Conservation (phyloP, 1,139 yeast genomes). For the Saccharomyces hybrid region DNA sequence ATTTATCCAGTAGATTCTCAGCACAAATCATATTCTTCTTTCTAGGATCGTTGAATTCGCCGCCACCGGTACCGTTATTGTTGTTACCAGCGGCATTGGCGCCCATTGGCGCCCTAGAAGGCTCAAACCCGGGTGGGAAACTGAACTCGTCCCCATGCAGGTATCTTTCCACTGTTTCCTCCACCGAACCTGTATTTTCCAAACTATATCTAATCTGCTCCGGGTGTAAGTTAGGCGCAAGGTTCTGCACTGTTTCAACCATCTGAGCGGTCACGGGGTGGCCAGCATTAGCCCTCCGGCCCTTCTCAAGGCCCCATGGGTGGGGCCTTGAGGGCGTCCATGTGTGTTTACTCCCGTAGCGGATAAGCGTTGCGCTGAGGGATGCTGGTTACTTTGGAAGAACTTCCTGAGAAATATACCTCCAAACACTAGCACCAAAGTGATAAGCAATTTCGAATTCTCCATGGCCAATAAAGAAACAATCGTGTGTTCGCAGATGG, state of each 20-base stretch:
- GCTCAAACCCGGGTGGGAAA: constrained; percentile 43
- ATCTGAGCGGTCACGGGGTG: constrained; percentile 53
- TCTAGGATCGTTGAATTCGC: constrained; percentile 21
- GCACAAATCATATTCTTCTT: constrained; percentile 27
- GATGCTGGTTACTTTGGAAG: background rate
- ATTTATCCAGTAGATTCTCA: constrained; percentile 27
- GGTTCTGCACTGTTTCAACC: constrained; percentile 73
- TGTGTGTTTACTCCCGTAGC: constrained; percentile 2
- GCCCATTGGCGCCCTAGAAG: constrained; percentile 3
- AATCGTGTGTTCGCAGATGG: background rate
- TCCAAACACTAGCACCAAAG: background rate
- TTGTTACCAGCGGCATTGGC: background rate
- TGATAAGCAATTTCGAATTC: background rate
- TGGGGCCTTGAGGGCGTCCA: constrained; percentile 1
- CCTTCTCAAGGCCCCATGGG: constrained; percentile 11
- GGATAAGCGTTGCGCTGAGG: background rate
- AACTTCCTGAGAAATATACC: background rate
- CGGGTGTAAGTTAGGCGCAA: constrained; percentile 61
- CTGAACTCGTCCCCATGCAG: constrained; percentile 58
- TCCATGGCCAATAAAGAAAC: background rate
- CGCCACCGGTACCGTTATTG: background rate
- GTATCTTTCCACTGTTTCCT: constrained; percentile 61
- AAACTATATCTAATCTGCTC: constrained; percentile 59
- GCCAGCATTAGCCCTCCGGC: constrained; percentile 6
- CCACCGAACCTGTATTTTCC: constrained; percentile 65